Evolutionary conservation across 108 stramenopile species (phyloP).

Genomic region (Pseudonitzschia multistriata): DNA sequence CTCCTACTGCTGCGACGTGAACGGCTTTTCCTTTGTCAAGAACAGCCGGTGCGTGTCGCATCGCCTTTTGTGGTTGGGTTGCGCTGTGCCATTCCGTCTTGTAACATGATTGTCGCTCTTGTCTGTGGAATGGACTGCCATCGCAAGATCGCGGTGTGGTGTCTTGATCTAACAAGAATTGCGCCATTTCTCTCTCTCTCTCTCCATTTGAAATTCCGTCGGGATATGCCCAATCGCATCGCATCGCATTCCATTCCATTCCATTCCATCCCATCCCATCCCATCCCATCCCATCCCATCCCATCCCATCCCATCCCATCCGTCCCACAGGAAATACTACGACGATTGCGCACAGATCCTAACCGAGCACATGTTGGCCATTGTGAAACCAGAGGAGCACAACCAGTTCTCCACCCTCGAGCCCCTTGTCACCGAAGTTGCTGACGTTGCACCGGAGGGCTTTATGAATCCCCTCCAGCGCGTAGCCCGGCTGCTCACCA

Average conservation of each 20-base stretch:
- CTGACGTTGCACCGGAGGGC: not conserved
- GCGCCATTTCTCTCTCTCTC: too few species aligned
- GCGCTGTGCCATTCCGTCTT: too few species aligned
- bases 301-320: not conserved
- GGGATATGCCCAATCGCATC: not conserved
- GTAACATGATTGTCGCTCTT: too few species aligned
- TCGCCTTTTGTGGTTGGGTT: too few species aligned
- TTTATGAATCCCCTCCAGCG: slow-evolving; percentile 28
- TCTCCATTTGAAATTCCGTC: too few species aligned
- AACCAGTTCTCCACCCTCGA: slow-evolving; percentile 76
- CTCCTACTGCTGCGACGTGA: slow-evolving; percentile 98
- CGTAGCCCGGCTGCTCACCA: slow-evolving; percentile 39
- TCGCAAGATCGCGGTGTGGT: too few species aligned
- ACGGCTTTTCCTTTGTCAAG: slow-evolving; percentile 98
- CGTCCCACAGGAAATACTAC: slow-evolving; percentile 85
- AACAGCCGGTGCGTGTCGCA: slow-evolving; percentile 54
- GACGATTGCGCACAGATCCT: slow-evolving; percentile 93
- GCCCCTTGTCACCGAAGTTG: slow-evolving; percentile 57
- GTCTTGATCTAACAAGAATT: too few species aligned
- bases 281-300: not conserved
- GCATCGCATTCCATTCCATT: not conserved
- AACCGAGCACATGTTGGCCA: slow-evolving; percentile 86
- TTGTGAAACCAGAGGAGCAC: slow-evolving; percentile 68
- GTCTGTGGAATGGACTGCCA: too few species aligned
- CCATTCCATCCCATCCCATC: not conserved